These are phyloP conservation scores for Mortierella antarctica DNA, from an alignment of 192 early-diverging fungal species.

Conservation along the genomic window DNA sequence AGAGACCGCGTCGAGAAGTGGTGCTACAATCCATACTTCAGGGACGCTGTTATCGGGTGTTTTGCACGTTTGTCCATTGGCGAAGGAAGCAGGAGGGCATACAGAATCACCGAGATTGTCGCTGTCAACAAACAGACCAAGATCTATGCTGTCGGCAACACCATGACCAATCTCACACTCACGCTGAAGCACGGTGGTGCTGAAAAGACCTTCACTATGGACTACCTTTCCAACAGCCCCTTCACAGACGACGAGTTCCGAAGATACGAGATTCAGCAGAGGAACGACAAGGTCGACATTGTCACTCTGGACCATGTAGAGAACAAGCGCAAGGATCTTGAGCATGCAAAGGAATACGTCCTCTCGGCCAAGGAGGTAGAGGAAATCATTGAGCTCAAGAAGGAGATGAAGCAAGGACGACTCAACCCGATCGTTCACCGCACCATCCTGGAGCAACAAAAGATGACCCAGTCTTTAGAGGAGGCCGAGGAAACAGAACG, in stretches of 20 bases:
- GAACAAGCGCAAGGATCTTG: conserved; percentile 66
- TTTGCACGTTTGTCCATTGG: conserved; percentile 74
- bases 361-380: conserved; percentile 71
- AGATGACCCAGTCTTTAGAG: conserved; percentile 59
- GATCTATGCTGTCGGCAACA: conserved; percentile 70
- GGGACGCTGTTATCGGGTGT: conserved; percentile 70
- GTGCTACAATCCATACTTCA: conserved; percentile 78
- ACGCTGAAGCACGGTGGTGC: conserved; percentile 75
- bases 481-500: conserved; percentile 65
- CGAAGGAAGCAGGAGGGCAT: conserved; percentile 60
- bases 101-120: conserved; percentile 56
- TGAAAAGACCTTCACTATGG: conserved; percentile 78
- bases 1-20: conserved; percentile 78
- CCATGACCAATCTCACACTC: conserved; percentile 73
- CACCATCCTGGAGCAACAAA: conserved; percentile 33
- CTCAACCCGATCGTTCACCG: conserved; percentile 40
- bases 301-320: conserved; percentile 62
- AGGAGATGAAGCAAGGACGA: conserved; percentile 52
- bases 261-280: conserved; percentile 64
- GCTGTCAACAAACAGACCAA: conserved; percentile 53
- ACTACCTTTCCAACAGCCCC: conserved; percentile 78
- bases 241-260: conserved; percentile 74
- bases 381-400: conserved; percentile 70
- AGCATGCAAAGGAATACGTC: conserved; percentile 67
- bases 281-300: conserved; percentile 58